Conservation (phyloP, 306 rosid species). For the Cucurbita ficifolia region DNA sequence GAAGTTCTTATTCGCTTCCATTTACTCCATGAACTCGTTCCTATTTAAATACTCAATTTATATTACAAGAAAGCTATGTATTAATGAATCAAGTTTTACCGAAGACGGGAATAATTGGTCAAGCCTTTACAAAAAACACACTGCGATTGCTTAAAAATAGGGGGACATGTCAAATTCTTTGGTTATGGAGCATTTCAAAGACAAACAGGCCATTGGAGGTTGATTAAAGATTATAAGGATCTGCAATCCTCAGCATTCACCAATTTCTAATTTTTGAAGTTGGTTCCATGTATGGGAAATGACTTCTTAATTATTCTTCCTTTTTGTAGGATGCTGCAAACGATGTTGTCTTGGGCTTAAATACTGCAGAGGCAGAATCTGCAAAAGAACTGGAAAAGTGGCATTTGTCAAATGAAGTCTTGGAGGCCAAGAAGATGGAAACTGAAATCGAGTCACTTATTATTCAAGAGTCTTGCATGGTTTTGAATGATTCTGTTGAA, state of each 20-base stretch:
- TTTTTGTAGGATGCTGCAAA: conserved; percentile 42
- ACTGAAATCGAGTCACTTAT: conserved; percentile 59
- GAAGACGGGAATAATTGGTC: background rate
- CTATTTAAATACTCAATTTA: background rate
- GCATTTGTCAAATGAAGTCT: conserved; percentile 44
- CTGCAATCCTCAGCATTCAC: background rate
- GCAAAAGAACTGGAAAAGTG: conserved; percentile 41
- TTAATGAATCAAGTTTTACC: background rate
- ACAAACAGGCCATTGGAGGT: background rate
- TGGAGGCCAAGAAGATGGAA: conserved; percentile 64
- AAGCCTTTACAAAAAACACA: background rate
- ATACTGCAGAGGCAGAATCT: conserved; percentile 30
- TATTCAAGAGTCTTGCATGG: conserved; percentile 34
- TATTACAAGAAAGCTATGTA: background rate
- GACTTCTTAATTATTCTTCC: conserved; percentile 8
- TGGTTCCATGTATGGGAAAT: conserved; percentile 1
- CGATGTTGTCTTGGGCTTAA: conserved; percentile 29
- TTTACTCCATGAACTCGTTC: background rate
- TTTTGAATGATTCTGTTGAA: conserved; percentile 43
- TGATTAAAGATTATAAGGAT: background rate
- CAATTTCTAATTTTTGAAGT: background rate
- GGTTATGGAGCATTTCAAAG: background rate
- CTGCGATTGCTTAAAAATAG: background rate
- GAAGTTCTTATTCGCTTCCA: background rate
- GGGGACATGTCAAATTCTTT: background rate